A percentile compares a stretch with the other conserved stretches of the same genome.
These are phyloP conservation scores for Castanea crenata DNA, from an alignment of 306 rosid genomes.

Conservation along the genomic window DNA sequence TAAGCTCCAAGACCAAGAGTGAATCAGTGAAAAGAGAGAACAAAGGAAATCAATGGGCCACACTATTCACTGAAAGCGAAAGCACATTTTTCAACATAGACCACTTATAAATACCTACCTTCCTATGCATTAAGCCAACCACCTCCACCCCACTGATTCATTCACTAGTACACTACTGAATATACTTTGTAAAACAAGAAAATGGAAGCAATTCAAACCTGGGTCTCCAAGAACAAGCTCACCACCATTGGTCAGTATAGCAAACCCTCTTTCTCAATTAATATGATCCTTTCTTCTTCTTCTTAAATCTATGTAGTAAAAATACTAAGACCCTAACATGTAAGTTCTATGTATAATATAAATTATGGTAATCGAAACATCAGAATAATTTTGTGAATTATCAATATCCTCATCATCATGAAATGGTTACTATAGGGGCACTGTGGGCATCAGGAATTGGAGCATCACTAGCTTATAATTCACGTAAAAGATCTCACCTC, in stretches of 20 bases:
- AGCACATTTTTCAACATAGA: constrained; percentile 15
- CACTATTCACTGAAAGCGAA: neutral
- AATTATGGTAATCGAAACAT: no score
- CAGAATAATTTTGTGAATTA: no score
- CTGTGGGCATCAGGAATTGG: constrained; percentile 82
- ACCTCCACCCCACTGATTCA: constrained; percentile 13
- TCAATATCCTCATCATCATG: neutral
- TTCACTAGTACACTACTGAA: neutral
- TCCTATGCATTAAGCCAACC: neutral
- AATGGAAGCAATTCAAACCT: constrained; percentile 71
- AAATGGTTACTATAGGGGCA: constrained; percentile 38
- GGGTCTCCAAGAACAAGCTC: constrained; percentile 82
- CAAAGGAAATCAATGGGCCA: constrained; percentile 46
- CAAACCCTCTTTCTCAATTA: neutral
- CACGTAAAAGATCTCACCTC: constrained; percentile 48
- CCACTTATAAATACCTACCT: constrained; percentile 33
- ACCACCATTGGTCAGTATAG: constrained; percentile 59
- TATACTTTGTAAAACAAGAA: neutral
- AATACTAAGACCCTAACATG: no score
- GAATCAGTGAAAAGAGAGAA: constrained; percentile 27
- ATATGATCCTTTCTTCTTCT: neutral
- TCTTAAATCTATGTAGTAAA: no score
- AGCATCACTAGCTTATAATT: constrained; percentile 51
- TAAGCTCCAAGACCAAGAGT: constrained; percentile 20
- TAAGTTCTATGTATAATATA: no score